Evolutionary conservation across 352 stramenopile genomes (phyloP), one percentile per base, ranked within the genome.

Genomic region (Globisporangium nagaii): DNA sequence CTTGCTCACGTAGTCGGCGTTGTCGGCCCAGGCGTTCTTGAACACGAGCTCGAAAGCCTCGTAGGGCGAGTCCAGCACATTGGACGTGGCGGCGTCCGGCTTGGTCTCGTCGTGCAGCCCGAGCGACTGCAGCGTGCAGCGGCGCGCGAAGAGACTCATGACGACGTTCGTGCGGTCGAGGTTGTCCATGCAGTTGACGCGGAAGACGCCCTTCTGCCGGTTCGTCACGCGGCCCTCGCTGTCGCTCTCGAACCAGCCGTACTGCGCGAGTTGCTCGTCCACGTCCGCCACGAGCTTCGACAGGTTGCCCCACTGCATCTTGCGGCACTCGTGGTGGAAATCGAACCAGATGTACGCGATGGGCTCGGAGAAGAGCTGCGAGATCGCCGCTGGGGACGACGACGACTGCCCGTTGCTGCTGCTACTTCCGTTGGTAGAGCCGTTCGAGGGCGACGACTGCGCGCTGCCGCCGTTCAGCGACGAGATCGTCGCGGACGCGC

Each of bases 101-200:
- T 73, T 65, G 17, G 8, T 47, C 34, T 70, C 46, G 22, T 67
- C 59, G 41, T 67, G 60, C 28, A 83, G 52, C 1, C 70, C 61
- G 2, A 98, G 67, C 44, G 92, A 76, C 49, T 72, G 71, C 42
- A 96, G 85, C 41, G 96, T 68, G 28, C 86, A 67, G n/a, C 84
- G 77, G 35, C 90, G 75, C 37, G 87, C 92, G 60, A 98, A 96
- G 36, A 98, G 79, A 63, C 88, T 97, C 75, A 98, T 96, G 39
- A 98, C 94, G 31, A 99, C 95, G 66, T 98, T 98, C 10, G 95
- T 99, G 31, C 96, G 81, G 78, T 99, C 96, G 11, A 98, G 71
- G 68, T 96, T 98, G 79, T 99, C 96, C 89, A 99, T 98, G 73
- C 96, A 99, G 77, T 99, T 99, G 37, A 96, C 97, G 40, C 96